Evolutionary conservation across 768 basidiomycete species (phyloP).

Genomic region (Phylloporus rhodoxanthus): DNA sequence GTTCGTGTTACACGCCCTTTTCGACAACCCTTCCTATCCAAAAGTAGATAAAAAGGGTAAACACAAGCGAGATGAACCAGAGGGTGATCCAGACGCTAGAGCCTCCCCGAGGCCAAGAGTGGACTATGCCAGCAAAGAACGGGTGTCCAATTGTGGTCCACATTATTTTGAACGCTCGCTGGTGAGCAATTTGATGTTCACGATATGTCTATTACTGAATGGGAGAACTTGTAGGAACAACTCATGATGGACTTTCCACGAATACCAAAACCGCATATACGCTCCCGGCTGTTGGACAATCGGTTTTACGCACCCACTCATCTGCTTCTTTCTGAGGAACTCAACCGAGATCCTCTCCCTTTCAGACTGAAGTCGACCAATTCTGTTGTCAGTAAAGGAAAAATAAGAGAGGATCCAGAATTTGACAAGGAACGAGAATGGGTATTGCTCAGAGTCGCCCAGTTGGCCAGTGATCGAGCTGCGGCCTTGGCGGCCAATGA

Average conservation of each 20-base stretch:
- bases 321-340: conserved; percentile 41
- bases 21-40: conserved; percentile 60
- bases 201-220: background rate
- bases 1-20: conserved; percentile 51
- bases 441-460: conserved; percentile 36
- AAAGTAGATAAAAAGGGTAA: conserved; percentile 45
- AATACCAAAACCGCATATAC: conserved; percentile 52
- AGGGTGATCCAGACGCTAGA: conserved; percentile 14
- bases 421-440: conserved; percentile 43
- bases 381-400: conserved; percentile 37
- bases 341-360: conserved; percentile 26
- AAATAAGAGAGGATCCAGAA: conserved; percentile 38
- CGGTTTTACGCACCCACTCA: conserved; percentile 64
- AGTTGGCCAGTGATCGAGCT: conserved; percentile 23
- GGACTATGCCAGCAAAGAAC: conserved; percentile 49
- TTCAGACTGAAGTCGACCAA: conserved; percentile 35
- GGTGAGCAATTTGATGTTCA: conserved; percentile 29
- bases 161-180: conserved; percentile 49
- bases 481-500: conserved; percentile 31
- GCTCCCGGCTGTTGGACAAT: conserved; percentile 33
- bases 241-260: conserved; percentile 53
- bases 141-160: conserved; percentile 38
- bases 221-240: conserved; percentile 35
- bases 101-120: conserved; percentile 38
- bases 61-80: conserved; percentile 34